Evolutionary conservation across 2,329 filamentous ascomycete species (phyloP).

Genomic region (Ilyonectria destructans): DNA sequence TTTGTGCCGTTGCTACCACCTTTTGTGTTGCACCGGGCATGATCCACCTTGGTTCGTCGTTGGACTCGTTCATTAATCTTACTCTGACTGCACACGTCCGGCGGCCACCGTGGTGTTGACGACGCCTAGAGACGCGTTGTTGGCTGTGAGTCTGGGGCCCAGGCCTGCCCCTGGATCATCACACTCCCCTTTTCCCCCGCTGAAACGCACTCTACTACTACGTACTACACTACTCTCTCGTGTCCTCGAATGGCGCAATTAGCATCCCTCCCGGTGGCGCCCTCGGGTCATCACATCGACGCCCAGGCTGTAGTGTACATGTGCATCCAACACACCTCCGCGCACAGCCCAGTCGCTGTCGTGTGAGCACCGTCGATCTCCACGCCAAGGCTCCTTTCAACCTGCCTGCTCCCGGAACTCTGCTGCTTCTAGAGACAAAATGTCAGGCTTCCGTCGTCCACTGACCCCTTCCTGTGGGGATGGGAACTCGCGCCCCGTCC

Average conservation of each 20-base stretch:
- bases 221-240: too few species aligned
- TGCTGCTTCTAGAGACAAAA: not conserved
- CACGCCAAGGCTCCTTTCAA: slow-evolving; percentile 1
- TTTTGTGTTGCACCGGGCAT: not conserved
- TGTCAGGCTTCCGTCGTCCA: not conserved
- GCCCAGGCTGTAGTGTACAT: not conserved
- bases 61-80: not conserved
- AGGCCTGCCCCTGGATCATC: not conserved
- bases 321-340: not conserved
- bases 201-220: not conserved
- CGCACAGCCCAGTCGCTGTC: slow-evolving; percentile 5
- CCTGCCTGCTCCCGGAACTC: too few species aligned
- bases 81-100: not conserved
- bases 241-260: slow-evolving; percentile 9
- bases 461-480: not conserved
- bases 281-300: not conserved
- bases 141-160: not conserved
- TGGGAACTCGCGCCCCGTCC: slow-evolving; percentile 6
- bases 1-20: not conserved
- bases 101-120: not conserved
- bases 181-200: not conserved
- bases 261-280: not conserved
- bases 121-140: not conserved
- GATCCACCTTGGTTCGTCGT: too few species aligned
- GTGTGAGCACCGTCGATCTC: slow-evolving; percentile 11